Percentiles rank a stretch among this genome's conserved stretches.
phyloP scores from a whole-genome alignment of 129 eudicot genomes.

The Saposhnikovia divaricata region DNA sequence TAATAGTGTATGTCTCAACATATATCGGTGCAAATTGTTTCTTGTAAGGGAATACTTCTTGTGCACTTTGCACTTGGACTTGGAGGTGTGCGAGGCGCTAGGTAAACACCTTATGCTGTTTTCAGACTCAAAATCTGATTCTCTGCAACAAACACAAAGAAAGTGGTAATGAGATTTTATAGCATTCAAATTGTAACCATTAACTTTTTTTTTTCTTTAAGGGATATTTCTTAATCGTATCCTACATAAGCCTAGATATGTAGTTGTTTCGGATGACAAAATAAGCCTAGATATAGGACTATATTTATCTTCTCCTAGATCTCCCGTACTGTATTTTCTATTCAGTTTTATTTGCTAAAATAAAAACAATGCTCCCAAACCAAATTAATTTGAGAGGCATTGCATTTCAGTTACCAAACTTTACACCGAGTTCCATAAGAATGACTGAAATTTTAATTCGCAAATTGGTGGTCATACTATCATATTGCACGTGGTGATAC shows the following conservation, averaged over 20 bases:
- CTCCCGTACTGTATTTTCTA: no score
- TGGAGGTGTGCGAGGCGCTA: not conserved
- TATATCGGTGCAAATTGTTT: constrained; percentile 25
- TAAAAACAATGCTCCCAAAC: not conserved
- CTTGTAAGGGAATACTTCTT: constrained; percentile 14
- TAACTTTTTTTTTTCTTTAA: not conserved
- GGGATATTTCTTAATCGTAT: not conserved
- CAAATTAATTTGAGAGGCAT: no score
- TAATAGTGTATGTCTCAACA: constrained; percentile 7
- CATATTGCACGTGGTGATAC: not conserved
- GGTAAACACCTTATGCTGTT: constrained; percentile 28
- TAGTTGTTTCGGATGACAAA: no score
- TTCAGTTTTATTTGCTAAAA: not conserved
- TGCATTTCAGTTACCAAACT: not conserved
- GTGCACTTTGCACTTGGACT: not conserved
- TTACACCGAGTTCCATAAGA: not conserved
- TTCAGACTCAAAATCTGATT: constrained; percentile 26
- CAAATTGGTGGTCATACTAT: no score
- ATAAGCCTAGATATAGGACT: no score
- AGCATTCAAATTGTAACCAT: not conserved
- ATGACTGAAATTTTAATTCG: not conserved
- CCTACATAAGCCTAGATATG: not conserved
- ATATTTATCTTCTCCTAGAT: no score
- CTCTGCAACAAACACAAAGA: constrained; percentile 34
- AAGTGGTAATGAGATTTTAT: constrained; percentile 3